Evolutionary conservation across 2,329 filamentous ascomycete genomes (phyloP).

Genomic region (Aspergillus pseudoterreus): DNA sequence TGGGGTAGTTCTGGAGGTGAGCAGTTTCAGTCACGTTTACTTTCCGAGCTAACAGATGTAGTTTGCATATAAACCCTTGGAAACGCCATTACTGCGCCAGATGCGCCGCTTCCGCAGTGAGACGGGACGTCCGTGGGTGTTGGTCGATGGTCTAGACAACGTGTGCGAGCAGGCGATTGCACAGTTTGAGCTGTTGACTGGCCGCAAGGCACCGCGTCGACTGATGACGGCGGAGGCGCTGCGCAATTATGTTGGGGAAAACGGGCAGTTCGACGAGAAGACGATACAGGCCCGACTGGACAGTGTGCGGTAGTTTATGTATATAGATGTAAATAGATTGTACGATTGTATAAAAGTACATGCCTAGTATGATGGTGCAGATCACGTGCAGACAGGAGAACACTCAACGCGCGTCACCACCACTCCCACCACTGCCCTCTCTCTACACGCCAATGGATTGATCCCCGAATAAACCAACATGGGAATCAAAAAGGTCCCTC

Average conservation of each 20-base stretch:
- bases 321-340: not conserved
- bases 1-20: constrained; percentile 68
- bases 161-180: constrained; percentile 76
- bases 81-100: constrained; percentile 68
- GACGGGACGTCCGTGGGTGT: constrained; percentile 59
- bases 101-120: constrained; percentile 57
- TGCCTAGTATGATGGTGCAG: not conserved
- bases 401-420: constrained; percentile 1
- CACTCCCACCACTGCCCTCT: not conserved
- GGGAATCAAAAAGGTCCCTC: constrained; percentile 11
- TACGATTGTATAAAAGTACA: too few species aligned
- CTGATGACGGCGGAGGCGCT: constrained; percentile 66
- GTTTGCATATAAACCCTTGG: constrained; percentile 66
- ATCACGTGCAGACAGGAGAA: not conserved
- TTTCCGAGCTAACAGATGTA: constrained; percentile 6
- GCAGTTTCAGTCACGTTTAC: not conserved
- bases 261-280: constrained; percentile 34
- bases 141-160: constrained; percentile 72
- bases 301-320: constrained; percentile 14
- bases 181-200: constrained; percentile 78
- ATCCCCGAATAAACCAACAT: not conserved
- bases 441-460: not conserved
- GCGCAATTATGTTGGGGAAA: constrained; percentile 33
- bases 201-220: constrained; percentile 64
- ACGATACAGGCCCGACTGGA: constrained; percentile 35